Percentiles rank a stretch among this genome's conserved stretches.
phyloP scores from a whole-genome alignment of 495 filamentous ascomycete genomes.

The Xylaria bambusicola region DNA sequence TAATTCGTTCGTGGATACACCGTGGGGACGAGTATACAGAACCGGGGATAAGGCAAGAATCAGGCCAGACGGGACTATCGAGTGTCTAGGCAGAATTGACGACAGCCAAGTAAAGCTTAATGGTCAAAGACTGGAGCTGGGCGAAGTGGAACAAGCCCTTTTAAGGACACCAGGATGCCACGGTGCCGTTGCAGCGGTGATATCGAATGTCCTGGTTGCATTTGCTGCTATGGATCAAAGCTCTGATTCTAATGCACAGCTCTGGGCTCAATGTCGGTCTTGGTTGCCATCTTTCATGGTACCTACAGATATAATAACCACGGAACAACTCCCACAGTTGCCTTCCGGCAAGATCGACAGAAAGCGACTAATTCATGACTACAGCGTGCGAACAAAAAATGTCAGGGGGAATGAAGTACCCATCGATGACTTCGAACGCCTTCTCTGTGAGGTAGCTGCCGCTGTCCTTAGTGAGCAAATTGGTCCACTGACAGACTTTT shows the following conservation, averaged over 20 bases:
- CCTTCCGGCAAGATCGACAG: constrained; percentile 80
- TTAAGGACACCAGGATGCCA: constrained; percentile 54
- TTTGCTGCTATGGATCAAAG: constrained; percentile 60
- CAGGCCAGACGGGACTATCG: constrained; percentile 65
- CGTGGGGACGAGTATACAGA: constrained; percentile 66
- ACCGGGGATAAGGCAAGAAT: constrained; percentile 84
- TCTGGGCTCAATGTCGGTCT: constrained; percentile 60
- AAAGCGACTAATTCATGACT: constrained; percentile 61
- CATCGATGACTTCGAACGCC: constrained; percentile 42
- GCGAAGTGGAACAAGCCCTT: constrained; percentile 75
- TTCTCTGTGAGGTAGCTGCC: constrained; percentile 50
- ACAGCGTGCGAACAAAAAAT: constrained; percentile 32
- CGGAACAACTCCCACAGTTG: constrained; percentile 64
- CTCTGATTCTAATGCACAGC: constrained; percentile 32
- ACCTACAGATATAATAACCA: constrained; percentile 65
- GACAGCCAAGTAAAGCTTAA: constrained; percentile 80
- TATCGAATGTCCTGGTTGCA: constrained; percentile 61
- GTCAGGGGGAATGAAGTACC: constrained; percentile 18
- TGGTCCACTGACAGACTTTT: constrained; percentile 45
- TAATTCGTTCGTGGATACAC: constrained; percentile 63
- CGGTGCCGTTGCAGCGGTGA: constrained; percentile 60
- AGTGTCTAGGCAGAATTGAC: constrained; percentile 79
- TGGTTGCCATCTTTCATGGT: constrained; percentile 82
- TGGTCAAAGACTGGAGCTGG: constrained; percentile 80
- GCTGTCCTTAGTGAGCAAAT: constrained; percentile 48